These are phyloP conservation scores for Rhytidhysteron rufulum DNA, from an alignment of 2,329 filamentous ascomycete genomes.

Conservation along the genomic window DNA sequence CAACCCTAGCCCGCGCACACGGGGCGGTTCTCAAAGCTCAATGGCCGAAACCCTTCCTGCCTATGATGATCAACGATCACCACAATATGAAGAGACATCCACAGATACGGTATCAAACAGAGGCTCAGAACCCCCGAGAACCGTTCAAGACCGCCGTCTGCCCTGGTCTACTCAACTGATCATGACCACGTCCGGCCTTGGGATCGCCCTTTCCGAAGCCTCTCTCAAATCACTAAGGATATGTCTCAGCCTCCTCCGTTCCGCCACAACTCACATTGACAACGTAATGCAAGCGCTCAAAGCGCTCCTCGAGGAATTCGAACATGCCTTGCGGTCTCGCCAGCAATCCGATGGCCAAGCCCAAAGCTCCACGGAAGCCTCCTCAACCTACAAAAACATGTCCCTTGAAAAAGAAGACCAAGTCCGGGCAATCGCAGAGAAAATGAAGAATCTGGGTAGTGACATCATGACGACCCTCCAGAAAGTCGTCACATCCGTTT, in stretches of 20 bases:
- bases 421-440: conserved; percentile 65
- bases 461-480: conserved; percentile 59
- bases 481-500: conserved; percentile 78
- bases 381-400: conserved; percentile 1
- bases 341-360: conserved; percentile 19
- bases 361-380: conserved; percentile 10
- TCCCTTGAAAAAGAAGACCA: conserved; percentile 30
- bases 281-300: conserved; percentile 72
- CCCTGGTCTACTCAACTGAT: conserved; percentile 81
- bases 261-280: conserved; percentile 77
- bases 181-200: conserved; percentile 85
- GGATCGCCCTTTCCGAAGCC: conserved; percentile 86
- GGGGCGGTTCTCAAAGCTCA: conserved; percentile 61
- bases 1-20: conserved; percentile 21
- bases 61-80: conserved; percentile 75
- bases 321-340: conserved; percentile 45
- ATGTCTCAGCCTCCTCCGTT: conserved; percentile 74
- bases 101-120: conserved; percentile 24
- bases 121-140: conserved; percentile 25
- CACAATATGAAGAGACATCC: conserved; percentile 65
- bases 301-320: conserved; percentile 75
- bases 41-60: conserved; percentile 74
- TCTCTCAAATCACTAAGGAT: conserved; percentile 80
- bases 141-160: conserved; percentile 23
- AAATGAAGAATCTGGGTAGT: conserved; percentile 62